phyloP scores from a whole-genome alignment of 2,329 filamentous ascomycete species.

The Capronia americana region DNA sequence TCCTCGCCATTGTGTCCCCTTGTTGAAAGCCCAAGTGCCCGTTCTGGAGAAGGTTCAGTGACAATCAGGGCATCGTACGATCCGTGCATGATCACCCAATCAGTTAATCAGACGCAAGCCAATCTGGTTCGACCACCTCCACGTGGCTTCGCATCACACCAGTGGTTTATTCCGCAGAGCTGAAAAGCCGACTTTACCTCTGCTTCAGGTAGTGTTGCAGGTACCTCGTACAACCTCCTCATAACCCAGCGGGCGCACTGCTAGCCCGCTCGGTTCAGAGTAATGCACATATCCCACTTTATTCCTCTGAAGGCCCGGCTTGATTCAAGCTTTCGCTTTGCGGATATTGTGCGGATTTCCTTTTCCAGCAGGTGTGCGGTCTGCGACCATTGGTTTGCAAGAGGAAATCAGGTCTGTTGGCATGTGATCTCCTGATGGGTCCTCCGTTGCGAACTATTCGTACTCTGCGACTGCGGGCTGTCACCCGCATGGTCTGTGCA shows the following conservation, averaged over 20 bases:
- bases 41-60: background rate
- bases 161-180: background rate
- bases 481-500: background rate
- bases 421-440: background rate
- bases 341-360: constrained; percentile 14
- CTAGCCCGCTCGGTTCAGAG: constrained; percentile 10
- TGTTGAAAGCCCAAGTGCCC: background rate
- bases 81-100: background rate
- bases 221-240: constrained; percentile 9
- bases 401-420: background rate
- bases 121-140: background rate
- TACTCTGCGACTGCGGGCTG: background rate
- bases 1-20: background rate
- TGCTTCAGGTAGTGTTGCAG: constrained; percentile 10
- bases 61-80: background rate
- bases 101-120: background rate
- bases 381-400: constrained; percentile 6
- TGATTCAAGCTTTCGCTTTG: constrained; percentile 9
- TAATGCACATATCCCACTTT: background rate
- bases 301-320: background rate
- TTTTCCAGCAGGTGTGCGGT: constrained; percentile 15
- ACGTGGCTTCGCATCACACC: background rate
- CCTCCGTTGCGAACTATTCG: background rate
- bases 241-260: constrained; percentile 4
- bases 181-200: background rate